Conservation (phyloP, 768 basidiomycete genomes). For the Tylopilus balloui region DNA sequence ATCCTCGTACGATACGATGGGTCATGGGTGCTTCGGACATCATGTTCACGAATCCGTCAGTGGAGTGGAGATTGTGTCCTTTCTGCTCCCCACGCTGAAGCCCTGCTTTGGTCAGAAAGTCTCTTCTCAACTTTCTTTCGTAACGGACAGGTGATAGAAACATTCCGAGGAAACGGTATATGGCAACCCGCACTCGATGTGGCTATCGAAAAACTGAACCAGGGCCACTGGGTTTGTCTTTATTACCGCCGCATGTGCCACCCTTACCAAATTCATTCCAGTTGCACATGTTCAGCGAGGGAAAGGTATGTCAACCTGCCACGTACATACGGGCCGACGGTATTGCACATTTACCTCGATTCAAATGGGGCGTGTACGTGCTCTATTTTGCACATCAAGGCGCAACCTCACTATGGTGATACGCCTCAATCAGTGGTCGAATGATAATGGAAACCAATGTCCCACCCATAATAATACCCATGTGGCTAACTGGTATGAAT, state of each 20-base stretch:
- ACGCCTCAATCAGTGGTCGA: conserved; percentile 53
- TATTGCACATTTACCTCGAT: conserved; percentile 54
- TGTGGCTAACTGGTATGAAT: conserved; percentile 81
- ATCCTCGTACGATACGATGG: conserved; percentile 71
- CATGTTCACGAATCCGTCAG: conserved; percentile 91
- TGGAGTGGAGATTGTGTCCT: conserved; percentile 8
- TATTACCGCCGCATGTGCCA: not conserved
- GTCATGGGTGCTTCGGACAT: conserved; percentile 89
- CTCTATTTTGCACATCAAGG: not conserved
- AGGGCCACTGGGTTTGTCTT: conserved; percentile 77
- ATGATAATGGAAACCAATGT: conserved; percentile 66
- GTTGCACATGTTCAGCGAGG: conserved; percentile 91
- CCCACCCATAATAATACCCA: conserved; percentile 82
- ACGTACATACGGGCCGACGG: conserved; percentile 43
- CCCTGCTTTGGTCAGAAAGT: conserved; percentile 43
- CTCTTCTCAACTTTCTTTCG: conserved; percentile 81
- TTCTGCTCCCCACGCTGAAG: conserved; percentile 10
- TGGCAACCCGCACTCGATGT: conserved; percentile 81
- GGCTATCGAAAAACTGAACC: conserved; percentile 77
- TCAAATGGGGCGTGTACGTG: conserved; percentile 95
- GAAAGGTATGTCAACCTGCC: conserved; percentile 76
- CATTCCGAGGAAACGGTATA: conserved; percentile 84
- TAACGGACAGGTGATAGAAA: conserved; percentile 88
- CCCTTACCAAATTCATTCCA: conserved; percentile 28
- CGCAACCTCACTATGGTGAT: conserved; percentile 2